Conservation (phyloP, 257 asterid species). For the Anisodus tanguticus region DNA sequence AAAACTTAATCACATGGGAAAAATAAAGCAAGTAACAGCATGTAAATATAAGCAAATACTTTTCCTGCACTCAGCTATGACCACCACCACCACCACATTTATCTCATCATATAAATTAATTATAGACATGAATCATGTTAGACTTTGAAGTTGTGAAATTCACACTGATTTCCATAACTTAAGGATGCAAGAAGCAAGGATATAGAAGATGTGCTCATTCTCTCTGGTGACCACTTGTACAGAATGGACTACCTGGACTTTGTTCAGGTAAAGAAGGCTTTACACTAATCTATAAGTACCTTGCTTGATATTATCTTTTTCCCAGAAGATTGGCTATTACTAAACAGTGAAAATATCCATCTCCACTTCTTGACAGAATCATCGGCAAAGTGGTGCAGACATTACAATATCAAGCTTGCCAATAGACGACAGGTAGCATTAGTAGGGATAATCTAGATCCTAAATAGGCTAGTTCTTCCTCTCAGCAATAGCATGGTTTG, state of each 20-base stretch:
- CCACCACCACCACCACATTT: background rate
- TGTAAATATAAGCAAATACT: constrained; percentile 13
- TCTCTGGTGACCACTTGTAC: constrained; percentile 96
- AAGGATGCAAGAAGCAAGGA: constrained; percentile 95
- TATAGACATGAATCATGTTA: background rate
- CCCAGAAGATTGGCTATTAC: background rate
- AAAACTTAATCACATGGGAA: constrained; percentile 3
- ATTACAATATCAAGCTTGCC: constrained; percentile 81
- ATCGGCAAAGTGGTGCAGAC: constrained; percentile 95
- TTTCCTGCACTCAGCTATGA: background rate
- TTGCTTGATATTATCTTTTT: background rate
- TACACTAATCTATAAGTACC: background rate
- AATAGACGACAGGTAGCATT: constrained; percentile 72
- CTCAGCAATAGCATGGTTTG: background rate
- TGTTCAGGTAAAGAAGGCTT: constrained; percentile 62
- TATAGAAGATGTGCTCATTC: constrained; percentile 92
- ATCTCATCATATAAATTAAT: background rate
- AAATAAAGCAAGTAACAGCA: background rate
- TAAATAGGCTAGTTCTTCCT: background rate
- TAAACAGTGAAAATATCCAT: constrained; percentile 28
- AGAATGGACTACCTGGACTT: constrained; percentile 98
- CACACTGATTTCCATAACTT: constrained; percentile 12
- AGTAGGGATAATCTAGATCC: background rate
- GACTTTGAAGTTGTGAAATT: background rate
- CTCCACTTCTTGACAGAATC: constrained; percentile 59